phyloP scores from a whole-genome alignment of 163 green algal genomes.

The Volvox carteri region DNA sequence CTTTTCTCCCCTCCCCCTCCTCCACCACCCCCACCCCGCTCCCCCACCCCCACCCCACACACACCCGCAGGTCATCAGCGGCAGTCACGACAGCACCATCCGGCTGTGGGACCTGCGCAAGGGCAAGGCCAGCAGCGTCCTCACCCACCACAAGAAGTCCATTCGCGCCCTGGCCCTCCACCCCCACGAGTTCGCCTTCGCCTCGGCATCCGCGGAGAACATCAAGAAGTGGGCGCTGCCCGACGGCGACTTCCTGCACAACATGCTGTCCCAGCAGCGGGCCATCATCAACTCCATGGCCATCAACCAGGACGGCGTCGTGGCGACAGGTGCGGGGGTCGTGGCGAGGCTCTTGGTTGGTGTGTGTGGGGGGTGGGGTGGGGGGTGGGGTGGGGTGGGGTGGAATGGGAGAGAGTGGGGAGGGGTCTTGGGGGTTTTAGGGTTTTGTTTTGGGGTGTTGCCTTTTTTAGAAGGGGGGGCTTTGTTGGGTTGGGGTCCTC shows the following conservation, averaged over 20 bases:
- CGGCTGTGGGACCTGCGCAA: constrained; percentile 96
- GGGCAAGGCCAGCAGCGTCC: constrained; percentile 82
- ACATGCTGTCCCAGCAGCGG: constrained; percentile 95
- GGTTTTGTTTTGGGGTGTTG: too few relatives aligned
- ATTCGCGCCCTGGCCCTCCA: constrained; percentile 86
- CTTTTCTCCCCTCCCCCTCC: too few relatives aligned
- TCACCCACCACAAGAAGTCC: constrained; percentile 99
- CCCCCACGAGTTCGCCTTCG: constrained; percentile 88
- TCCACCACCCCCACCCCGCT: too few relatives aligned
- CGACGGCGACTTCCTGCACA: constrained; percentile 94
- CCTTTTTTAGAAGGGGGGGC: too few relatives aligned
- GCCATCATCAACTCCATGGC: constrained; percentile 96
- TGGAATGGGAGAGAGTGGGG: not conserved
- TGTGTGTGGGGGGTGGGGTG: not conserved
- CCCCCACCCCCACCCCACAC: too few relatives aligned
- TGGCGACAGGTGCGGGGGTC: constrained; percentile 94
- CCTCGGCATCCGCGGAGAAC: constrained; percentile 92
- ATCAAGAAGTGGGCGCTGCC: constrained; percentile 99
- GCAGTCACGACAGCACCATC: constrained; percentile 96
- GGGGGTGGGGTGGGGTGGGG: not conserved
- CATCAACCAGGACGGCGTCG: constrained; percentile 95
- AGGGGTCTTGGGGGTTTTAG: not conserved
- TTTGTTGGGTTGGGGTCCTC: too few relatives aligned
- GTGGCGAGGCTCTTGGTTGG: too few relatives aligned
- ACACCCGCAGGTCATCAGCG: constrained; percentile 93